phyloP scores from a whole-genome alignment of 345 rosid genomes.

The Kernera saxatilis region DNA sequence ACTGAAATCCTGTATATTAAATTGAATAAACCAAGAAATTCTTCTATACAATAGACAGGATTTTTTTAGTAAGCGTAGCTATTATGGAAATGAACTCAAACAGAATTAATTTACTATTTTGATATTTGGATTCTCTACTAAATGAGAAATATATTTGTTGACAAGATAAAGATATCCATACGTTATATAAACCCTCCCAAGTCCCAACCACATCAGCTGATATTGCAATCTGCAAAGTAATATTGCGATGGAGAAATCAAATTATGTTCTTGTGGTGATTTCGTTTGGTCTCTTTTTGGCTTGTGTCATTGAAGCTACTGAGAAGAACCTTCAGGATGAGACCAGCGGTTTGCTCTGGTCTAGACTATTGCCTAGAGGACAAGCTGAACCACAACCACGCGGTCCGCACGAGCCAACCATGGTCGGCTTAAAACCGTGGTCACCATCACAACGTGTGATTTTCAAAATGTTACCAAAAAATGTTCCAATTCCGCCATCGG shows the following conservation, averaged over 20 bases:
- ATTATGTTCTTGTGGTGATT: not conserved
- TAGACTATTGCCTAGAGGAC: not conserved
- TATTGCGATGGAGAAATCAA: constrained; percentile 1
- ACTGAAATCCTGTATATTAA: no score
- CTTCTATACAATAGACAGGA: no score
- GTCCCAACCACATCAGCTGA: not conserved
- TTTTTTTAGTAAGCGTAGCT: not conserved
- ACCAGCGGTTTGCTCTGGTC: not conserved
- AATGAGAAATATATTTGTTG: no score
- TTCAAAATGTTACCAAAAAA: constrained; percentile 8
- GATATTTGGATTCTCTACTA: no score
- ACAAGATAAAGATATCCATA: not conserved
- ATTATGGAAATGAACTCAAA: not conserved
- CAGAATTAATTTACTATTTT: not conserved
- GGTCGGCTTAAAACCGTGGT: not conserved
- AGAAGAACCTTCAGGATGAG: not conserved
- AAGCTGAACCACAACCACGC: not conserved
- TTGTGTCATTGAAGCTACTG: not conserved
- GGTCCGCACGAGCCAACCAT: not conserved
- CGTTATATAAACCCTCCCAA: not conserved
- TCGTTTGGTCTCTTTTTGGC: constrained; percentile 2
- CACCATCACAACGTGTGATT: not conserved
- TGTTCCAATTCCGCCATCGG: constrained; percentile 11
- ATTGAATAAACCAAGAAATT: no score
- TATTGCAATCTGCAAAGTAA: not conserved